Percentiles rank a stretch among this genome's conserved stretches.
phyloP scores from a whole-genome alignment of 768 basidiomycete genomes.

The Termitomyces bulborhizus region DNA sequence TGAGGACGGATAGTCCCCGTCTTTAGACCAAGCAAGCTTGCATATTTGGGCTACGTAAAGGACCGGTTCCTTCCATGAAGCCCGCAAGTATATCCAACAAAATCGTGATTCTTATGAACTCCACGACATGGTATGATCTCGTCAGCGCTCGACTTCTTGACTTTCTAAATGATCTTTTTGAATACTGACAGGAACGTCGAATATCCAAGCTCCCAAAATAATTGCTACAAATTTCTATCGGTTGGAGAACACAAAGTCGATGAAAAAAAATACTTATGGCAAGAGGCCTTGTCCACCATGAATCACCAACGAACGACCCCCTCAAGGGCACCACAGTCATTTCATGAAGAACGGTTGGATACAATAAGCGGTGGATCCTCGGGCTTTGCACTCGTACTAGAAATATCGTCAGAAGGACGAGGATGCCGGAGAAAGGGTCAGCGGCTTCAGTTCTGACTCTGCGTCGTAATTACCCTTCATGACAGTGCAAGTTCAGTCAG shows the following conservation, averaged over 20 bases:
- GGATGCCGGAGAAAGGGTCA: not conserved
- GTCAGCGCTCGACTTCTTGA: not conserved
- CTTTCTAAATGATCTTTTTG: not conserved
- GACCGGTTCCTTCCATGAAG: not conserved
- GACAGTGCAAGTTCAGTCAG: not conserved
- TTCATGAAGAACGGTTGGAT: not conserved
- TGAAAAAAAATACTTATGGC: not conserved
- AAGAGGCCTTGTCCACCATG: not conserved
- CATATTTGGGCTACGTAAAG: not conserved
- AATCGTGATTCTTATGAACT: not conserved
- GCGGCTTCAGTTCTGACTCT: not conserved
- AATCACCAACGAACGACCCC: not conserved
- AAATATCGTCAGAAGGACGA: not conserved
- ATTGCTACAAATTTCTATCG: not conserved
- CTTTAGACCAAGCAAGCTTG: not conserved
- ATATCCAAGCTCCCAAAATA: too few relatives aligned
- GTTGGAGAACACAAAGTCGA: not conserved
- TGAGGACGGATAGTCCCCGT: not conserved
- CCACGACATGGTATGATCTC: not conserved
- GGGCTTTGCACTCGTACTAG: not conserved
- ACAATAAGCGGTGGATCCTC: not conserved
- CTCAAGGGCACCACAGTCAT: not conserved
- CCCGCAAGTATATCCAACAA: not conserved
- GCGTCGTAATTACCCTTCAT: not conserved
- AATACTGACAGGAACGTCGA: not conserved